Percentiles rank a stretch among this genome's conserved stretches.
Conservation (phyloP, 306 rosid genomes). For the Citrullus colocynthis region DNA sequence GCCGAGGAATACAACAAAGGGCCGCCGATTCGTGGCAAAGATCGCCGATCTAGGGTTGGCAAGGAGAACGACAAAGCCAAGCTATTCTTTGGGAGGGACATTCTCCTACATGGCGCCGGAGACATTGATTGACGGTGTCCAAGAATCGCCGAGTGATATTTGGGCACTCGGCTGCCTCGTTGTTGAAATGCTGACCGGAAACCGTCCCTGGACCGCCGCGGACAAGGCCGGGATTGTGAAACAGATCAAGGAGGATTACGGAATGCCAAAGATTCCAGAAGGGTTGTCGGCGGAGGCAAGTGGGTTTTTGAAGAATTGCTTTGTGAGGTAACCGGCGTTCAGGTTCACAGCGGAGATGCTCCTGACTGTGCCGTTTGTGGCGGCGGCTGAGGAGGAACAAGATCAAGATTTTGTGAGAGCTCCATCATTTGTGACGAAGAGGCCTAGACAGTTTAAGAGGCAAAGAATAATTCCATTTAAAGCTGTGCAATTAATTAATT, state of each 20-base stretch:
- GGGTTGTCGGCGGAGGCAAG: conserved; percentile 8
- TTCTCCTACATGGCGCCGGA: conserved; percentile 19
- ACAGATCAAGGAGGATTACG: neutral
- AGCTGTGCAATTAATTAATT: neutral
- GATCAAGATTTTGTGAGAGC: neutral
- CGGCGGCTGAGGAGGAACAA: neutral
- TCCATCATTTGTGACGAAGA: neutral
- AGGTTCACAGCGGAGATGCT: conserved; percentile 26
- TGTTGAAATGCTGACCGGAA: conserved; percentile 17
- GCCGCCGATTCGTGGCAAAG: conserved; percentile 9
- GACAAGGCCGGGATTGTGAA: neutral
- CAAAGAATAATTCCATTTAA: neutral
- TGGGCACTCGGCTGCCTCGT: conserved; percentile 25
- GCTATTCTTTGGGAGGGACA: conserved; percentile 19
- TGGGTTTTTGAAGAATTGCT: conserved; percentile 16
- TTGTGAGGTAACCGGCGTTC: conserved; percentile 2
- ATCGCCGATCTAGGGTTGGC: conserved; percentile 22
- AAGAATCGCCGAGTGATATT: conserved; percentile 15
- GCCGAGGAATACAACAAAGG: neutral
- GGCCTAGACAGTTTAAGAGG: neutral
- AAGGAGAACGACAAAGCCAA: neutral
- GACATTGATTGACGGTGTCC: conserved; percentile 4
- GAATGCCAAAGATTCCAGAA: conserved; percentile 5
- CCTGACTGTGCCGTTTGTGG: conserved; percentile 5
- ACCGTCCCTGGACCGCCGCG: neutral